Base-by-base conservation (phyloP, 352 stramenopile species). In the Phytopythium sindhum region DNA sequence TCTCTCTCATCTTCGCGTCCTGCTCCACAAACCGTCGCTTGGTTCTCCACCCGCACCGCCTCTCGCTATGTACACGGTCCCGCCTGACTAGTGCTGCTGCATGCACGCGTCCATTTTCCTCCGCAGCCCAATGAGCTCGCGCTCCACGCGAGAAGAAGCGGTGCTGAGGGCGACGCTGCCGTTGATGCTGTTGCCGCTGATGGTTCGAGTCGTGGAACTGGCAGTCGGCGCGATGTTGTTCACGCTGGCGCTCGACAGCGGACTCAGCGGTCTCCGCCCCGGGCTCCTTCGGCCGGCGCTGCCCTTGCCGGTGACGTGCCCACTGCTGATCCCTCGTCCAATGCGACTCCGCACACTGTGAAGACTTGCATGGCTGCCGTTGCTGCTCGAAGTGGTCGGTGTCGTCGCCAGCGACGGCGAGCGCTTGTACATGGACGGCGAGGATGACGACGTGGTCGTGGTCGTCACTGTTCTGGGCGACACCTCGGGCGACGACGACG, bases 21-120 rank as follows among this genome's bases (percentile, higher is more conserved):
- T 52, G 42, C n/a, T 26, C n/a, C 42, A 9, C 42, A 17, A 19
- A 28, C 42, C 42, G 42, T 15, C 5, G 42, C 42, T 28, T 9
- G n/a, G 17, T 21, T 21, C n/a, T 52, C 45, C 10, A 31, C 45
- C 11, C 45, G 45, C 45, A 14, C 14, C 42, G 45, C 45, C 11
- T 9, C 17, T 11, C 12, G 45, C 45, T 52, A 31, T 52, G 45
- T 52, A 52, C 45, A 52, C 4, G n/a, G 10, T 11, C 7, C 23
- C 39, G 7, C 39, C 3, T n/a, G 73, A 63, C 50, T 57, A 57
- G 50, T 57, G 50, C 28, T 57, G 19, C 66, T 52, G 66, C 35
- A 89, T 81, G 55, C 80, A 90, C 10, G 80, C 82, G 42, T 88
- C 78, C 42, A 89, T 68, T 50, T 89, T 89, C 21, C 68, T 65